These are phyloP conservation scores for Plasmodium malariae DNA, from an alignment of 169 alveolate genomes.

Conservation along the genomic window DNA sequence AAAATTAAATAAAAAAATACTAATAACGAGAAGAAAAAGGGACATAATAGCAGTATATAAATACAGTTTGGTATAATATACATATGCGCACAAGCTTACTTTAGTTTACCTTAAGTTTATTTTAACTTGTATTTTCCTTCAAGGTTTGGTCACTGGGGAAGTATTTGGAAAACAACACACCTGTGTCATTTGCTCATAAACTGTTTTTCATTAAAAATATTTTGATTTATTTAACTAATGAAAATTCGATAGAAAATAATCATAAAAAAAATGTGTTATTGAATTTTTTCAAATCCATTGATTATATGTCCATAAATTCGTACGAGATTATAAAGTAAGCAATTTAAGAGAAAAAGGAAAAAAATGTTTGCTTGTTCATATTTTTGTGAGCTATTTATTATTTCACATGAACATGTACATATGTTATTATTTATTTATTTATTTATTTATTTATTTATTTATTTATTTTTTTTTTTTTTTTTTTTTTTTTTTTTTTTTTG, in stretches of 20 bases:
- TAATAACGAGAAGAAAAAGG: not conserved
- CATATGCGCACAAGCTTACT: not conserved
- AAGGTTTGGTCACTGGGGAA: slow-evolving; percentile 71
- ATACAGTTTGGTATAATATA: not conserved
- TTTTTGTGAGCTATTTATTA: too few relatives aligned
- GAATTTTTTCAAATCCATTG: slow-evolving; percentile 57
- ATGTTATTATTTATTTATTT: too few relatives aligned
- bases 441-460: too few relatives aligned
- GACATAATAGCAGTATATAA: not conserved
- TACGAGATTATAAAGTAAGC: slow-evolving; percentile 57
- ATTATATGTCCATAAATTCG: slow-evolving; percentile 66
- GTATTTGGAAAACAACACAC: slow-evolving; percentile 57
- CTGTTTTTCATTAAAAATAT: slow-evolving; percentile 60
- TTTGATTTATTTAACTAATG: slow-evolving; percentile 50
- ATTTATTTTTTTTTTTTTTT: not conserved
- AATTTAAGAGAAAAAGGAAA: not conserved
- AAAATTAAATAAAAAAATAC: too few relatives aligned
- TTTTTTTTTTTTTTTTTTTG: not conserved
- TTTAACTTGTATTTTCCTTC: not conserved
- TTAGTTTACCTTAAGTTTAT: not conserved
- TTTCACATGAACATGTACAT: too few relatives aligned
- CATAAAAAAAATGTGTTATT: slow-evolving; percentile 35
- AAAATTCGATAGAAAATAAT: slow-evolving; percentile 34
- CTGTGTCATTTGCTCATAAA: slow-evolving; percentile 65
- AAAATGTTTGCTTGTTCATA: not conserved